A percentile compares a stretch with the other conserved stretches of the same genome.
These are phyloP conservation scores for Colletotrichum theobromicola DNA, from an alignment of 2,329 filamentous ascomycete genomes.

Conservation along the genomic window DNA sequence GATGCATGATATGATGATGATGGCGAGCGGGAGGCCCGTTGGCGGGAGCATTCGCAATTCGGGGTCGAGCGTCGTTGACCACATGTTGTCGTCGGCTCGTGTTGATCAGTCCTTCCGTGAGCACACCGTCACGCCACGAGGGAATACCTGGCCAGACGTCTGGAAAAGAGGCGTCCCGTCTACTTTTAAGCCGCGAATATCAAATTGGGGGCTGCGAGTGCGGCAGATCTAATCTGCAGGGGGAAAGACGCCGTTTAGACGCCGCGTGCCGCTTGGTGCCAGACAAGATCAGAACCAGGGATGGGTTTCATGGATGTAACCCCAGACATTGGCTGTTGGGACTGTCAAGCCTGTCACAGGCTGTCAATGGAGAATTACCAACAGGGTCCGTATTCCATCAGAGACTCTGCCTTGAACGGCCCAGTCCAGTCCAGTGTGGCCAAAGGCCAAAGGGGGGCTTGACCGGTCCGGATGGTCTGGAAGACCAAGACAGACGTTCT, in stretches of 20 bases:
- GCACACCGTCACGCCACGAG: neutral
- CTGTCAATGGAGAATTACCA: neutral
- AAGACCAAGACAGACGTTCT: neutral
- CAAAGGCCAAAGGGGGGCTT: neutral
- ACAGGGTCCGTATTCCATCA: neutral
- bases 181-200: neutral
- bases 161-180: neutral
- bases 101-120: neutral
- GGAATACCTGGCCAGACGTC: neutral
- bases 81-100: constrained; percentile 5
- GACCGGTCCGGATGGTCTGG: neutral
- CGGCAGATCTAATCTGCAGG: constrained; percentile 7
- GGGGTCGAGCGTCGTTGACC: constrained; percentile 13
- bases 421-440: neutral
- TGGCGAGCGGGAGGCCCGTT: constrained; percentile 5
- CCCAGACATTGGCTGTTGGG: neutral
- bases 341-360: neutral
- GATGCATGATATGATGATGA: constrained; percentile 13
- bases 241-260: neutral
- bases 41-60: constrained; percentile 12
- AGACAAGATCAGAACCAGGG: constrained; percentile 3
- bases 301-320: constrained; percentile 11
- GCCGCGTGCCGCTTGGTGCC: neutral
- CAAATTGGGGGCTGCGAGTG: neutral
- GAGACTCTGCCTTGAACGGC: neutral